Evolutionary conservation across 2,329 filamentous ascomycete genomes (phyloP), one percentile per base, ranked within the genome.

Genomic region (Elsinoe fawcettii): DNA sequence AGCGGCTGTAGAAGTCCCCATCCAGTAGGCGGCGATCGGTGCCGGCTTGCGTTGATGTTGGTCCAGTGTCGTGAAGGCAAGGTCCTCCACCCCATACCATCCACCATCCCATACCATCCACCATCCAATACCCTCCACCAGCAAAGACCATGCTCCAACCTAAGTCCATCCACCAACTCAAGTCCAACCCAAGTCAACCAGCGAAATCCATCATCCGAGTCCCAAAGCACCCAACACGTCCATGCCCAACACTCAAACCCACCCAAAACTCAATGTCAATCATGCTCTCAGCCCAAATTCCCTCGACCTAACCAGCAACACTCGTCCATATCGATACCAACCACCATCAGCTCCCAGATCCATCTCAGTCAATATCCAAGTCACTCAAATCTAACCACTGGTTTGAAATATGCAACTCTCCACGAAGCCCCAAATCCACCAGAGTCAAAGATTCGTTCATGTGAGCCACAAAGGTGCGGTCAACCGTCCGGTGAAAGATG

Each of bases 1-100:
- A 46, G 18, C 41, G 41, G 23, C 41, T 46, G 20, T 12, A 23
- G 5, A 18, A 25, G 22, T 23, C 22, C 41, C 20, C 11, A n/a
- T 46, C 41, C 41, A 46, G 41, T 46, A 9, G 27, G 27, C 41
- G 18, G 41, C 14, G 5, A n/a, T 37, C 34, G 14, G 14, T n/a
- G 34, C 34, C 34, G 34, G 34, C 14, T 22, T 46, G 7, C 18
- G 41, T 46, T 7, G 34, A 37, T 22, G 22, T 9, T 46, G 20
- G 41, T 46, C 41, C 41, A 46, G 41, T 46, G 41, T 46, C 41
- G 41, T 11, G 41, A 46, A 25, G 41, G 41, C 41, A 46, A 46
- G 41, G 41, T 46, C 11, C 18, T 23, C 41, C 22, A 5, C 20
- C 41, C 16, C 9, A 37, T 46, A 12, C 20, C 20, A 12, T 18